Conservation (phyloP, 805 yeast species). For the Isabelozyma pseudorhagii region DNA sequence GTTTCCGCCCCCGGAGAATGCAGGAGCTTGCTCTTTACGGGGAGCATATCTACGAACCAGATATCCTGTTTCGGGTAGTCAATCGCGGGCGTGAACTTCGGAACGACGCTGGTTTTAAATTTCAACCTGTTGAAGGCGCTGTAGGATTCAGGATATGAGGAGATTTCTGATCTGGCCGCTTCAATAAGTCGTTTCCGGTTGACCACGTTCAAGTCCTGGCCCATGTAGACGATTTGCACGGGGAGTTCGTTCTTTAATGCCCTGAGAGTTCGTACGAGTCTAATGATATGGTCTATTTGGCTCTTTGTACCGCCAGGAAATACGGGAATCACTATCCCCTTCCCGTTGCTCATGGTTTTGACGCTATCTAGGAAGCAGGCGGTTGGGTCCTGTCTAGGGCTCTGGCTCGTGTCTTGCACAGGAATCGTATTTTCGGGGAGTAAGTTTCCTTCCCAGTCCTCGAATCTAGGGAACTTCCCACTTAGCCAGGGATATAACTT, state of each 20-base stretch:
- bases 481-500: constrained; percentile 31
- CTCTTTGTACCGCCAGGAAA: constrained; percentile 9
- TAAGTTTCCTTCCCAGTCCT: constrained; percentile 11
- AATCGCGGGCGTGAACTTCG: background rate
- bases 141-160: constrained; percentile 10
- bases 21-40: constrained; percentile 10
- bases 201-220: constrained; percentile 6
- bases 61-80: constrained; percentile 21
- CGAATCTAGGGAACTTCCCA: constrained; percentile 17
- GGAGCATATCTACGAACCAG: constrained; percentile 23
- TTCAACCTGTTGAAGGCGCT: background rate
- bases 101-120: background rate
- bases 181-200: constrained; percentile 10
- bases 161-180: constrained; percentile 13
- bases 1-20: constrained; percentile 10
- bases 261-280: constrained; percentile 23
- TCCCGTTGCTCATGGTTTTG: constrained; percentile 13
- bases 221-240: constrained; percentile 20
- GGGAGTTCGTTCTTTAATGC: constrained; percentile 26
- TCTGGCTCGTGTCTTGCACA: constrained; percentile 1
- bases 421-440: constrained; percentile 9
- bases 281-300: constrained; percentile 15
- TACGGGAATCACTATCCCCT: constrained; percentile 32
- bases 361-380: constrained; percentile 12
- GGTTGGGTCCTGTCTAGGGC: background rate